A percentile compares a stretch with the other conserved stretches of the same genome.
Evolutionary conservation across 2,329 filamentous ascomycete species (phyloP).

Genomic region (Shiraia bambusicola): DNA sequence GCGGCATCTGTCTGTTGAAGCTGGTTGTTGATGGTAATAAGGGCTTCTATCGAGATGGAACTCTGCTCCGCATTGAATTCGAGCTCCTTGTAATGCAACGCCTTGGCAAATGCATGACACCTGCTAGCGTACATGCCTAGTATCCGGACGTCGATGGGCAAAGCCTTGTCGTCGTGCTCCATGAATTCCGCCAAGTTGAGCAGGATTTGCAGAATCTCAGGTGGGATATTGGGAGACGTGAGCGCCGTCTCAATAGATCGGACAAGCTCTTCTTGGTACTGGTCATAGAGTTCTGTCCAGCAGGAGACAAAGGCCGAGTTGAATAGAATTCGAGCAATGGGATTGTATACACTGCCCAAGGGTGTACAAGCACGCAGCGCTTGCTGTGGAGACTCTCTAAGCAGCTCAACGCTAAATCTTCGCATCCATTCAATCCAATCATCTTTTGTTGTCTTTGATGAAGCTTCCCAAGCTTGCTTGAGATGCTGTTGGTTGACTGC

Average conservation of each 20-base stretch:
- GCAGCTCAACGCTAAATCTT: slow-evolving; percentile 88
- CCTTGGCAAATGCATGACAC: slow-evolving; percentile 97
- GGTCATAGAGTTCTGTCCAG: slow-evolving; percentile 96
- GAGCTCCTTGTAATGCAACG: slow-evolving; percentile 96
- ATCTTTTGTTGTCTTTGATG: slow-evolving; percentile 93
- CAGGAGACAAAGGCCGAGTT: slow-evolving; percentile 99
- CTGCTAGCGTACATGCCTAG: slow-evolving; percentile 92
- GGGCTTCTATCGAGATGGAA: slow-evolving; percentile 88
- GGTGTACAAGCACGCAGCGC: slow-evolving; percentile 90
- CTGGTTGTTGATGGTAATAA: slow-evolving; percentile 99
- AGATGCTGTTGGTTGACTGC: slow-evolving; percentile 97
- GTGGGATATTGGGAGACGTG: slow-evolving; percentile 91
- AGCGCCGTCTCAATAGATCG: slow-evolving; percentile 94
- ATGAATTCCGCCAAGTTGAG: slow-evolving; percentile 98
- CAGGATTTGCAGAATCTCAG: slow-evolving; percentile 89
- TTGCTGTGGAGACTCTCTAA: slow-evolving; percentile 95
- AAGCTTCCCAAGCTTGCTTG: slow-evolving; percentile 95
- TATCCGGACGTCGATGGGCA: slow-evolving; percentile 95
- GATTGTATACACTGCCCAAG: slow-evolving; percentile 86
- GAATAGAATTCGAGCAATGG: slow-evolving; percentile 89
- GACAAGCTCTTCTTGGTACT: slow-evolving; percentile 95
- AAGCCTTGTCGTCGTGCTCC: slow-evolving; percentile 98
- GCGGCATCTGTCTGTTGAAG: slow-evolving; percentile 97
- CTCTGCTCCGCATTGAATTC: slow-evolving; percentile 98
- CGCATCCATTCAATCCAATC: slow-evolving; percentile 99